Evolutionary conservation across 2,329 filamentous ascomycete genomes (phyloP), one percentile per base, ranked within the genome.

Genomic region (Exophiala xenobiotica): DNA sequence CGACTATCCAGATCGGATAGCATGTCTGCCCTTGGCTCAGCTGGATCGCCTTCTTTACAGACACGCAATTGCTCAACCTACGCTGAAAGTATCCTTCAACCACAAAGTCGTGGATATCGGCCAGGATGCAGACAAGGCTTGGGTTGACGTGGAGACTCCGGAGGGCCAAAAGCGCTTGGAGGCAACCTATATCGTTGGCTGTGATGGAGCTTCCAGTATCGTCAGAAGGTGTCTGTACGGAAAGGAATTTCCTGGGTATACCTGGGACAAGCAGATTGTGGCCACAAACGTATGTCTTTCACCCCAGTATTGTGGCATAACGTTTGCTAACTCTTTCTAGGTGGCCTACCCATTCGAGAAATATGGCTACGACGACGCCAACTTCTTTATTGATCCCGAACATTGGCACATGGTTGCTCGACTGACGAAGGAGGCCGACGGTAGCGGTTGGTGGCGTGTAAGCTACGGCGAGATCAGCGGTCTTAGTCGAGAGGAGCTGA

Each of bases 401-500:
- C 73, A 86, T 61, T 85, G 80, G 66, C 71, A 80, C 68, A 83
- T 85, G 80, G 80, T 79, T 1, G 81, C 82, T 2, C 78, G 74
- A 38, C 79, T 86, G 54, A 81, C 77, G 0, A 68, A 68, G 3
- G 80, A 84, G 46, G 40, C 50, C 11, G 56, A 56, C 22, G 43
- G 67, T 2, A 80, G 83, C 45, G 80, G 80, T 0, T 67, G 85
- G 16, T 86, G 82, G 71, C 77, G 82, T 12, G 78, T 86, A 22
- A 82, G 81, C 0, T 86, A 86, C 59, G 81, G 81, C 46, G 83
- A 86, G 58, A 68, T 68, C 1, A 70, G 74, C 0, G 77, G 75
- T 2, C 71, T 85, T n/a, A 76, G 74, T 0, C 68, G 64, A 27
- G 80, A 82, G 11, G 72, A 85, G 62, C 72, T 82, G 51, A 65